Percentiles rank a stretch among this genome's conserved stretches.
Conservation (phyloP, 352 stramenopile species). For the Elongisporangium undulatum region DNA sequence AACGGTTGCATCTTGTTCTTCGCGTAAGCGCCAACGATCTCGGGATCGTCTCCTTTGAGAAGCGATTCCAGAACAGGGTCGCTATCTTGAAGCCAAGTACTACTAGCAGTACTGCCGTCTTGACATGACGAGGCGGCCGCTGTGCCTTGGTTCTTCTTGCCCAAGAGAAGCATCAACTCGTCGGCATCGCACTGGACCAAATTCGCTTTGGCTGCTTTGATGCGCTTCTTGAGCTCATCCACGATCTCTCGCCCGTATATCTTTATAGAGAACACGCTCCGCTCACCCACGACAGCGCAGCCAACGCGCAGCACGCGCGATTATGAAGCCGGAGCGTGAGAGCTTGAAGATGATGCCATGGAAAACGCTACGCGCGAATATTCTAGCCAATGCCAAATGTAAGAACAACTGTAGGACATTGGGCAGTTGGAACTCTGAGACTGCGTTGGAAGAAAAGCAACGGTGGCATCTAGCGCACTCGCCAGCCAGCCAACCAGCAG, state of each 20-base stretch:
- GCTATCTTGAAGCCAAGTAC: not conserved
- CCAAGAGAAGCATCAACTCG: not conserved
- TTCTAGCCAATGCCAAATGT: no score
- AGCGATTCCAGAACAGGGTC: not conserved
- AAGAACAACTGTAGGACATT: not conserved
- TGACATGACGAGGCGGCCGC: not conserved
- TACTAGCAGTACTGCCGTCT: not conserved
- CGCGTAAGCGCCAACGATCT: not conserved
- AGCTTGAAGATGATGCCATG: no score
- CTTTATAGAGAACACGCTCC: not conserved
- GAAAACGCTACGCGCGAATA: no score
- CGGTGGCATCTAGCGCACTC: not conserved
- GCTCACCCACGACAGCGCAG: not conserved
- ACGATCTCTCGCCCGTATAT: not conserved
- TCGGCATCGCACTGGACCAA: not conserved
- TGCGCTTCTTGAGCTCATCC: not conserved
- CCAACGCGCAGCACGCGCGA: not conserved
- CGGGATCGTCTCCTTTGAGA: not conserved
- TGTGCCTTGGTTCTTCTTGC: not conserved
- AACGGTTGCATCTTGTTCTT: not conserved
- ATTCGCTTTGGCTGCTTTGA: not conserved
- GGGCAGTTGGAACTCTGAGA: not conserved
- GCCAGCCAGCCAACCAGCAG: not conserved
- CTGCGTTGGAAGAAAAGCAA: constrained; percentile 3
- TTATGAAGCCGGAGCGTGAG: not conserved